phyloP scores from a whole-genome alignment of 371 early-diverging fungal genomes.

The Fennellomyces sp. region DNA sequence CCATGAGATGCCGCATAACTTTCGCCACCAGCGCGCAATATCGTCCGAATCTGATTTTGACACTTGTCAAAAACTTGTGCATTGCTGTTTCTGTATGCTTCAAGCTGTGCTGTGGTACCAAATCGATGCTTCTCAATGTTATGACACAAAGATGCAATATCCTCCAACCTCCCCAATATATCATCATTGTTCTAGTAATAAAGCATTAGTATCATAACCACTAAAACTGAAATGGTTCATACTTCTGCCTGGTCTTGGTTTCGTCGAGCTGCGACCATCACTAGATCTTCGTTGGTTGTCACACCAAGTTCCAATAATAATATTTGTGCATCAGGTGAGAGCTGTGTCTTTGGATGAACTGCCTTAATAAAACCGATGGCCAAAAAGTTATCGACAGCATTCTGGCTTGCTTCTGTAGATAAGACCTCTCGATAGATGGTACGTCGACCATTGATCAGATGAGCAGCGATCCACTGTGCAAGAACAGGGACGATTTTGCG shows the following conservation, averaged over 20 bases:
- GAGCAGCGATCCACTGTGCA: slow-evolving; percentile 57
- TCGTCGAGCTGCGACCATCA: slow-evolving; percentile 32
- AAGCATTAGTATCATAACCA: too few species aligned
- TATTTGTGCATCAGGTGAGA: slow-evolving; percentile 54
- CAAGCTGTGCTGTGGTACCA: slow-evolving; percentile 21
- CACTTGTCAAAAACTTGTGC: slow-evolving; percentile 56
- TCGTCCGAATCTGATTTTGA: slow-evolving; percentile 51
- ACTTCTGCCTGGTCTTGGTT: slow-evolving; percentile 14
- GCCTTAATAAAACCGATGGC: slow-evolving; percentile 49
- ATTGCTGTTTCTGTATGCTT: slow-evolving; percentile 30
- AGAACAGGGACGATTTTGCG: slow-evolving; percentile 52
- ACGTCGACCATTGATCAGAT: slow-evolving; percentile 50
- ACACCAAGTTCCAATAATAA: slow-evolving; percentile 47
- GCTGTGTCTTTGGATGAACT: slow-evolving; percentile 44
- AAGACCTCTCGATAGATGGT: slow-evolving; percentile 54
- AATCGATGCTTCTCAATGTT: slow-evolving; percentile 49
- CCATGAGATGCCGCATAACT: slow-evolving; percentile 53
- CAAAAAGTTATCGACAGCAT: slow-evolving; percentile 52
- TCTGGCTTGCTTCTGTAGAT: slow-evolving; percentile 50
- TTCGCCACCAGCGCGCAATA: slow-evolving; percentile 39
- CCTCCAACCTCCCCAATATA: slow-evolving; percentile 10
- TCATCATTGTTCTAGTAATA: not conserved
- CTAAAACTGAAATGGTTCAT: not conserved
- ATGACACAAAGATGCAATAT: slow-evolving; percentile 47
- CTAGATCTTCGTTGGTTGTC: slow-evolving; percentile 47